Evolutionary conservation across 225 moss, liverwort and hornwort genomes (phyloP).

Genomic region (Pseudoscleropodium purum): DNA sequence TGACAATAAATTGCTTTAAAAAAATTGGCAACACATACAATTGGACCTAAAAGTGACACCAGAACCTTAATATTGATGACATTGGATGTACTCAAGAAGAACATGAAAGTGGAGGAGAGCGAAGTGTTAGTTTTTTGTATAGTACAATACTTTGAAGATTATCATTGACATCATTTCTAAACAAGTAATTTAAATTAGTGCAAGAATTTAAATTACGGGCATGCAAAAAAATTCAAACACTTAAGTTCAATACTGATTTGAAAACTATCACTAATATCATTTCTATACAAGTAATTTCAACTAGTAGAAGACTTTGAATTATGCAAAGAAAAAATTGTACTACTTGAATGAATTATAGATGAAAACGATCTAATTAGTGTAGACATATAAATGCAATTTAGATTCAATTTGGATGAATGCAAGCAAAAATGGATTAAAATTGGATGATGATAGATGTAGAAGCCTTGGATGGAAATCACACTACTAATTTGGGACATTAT

Average conservation of each 20-base stretch:
- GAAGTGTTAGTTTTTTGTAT: too few species aligned
- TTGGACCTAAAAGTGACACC: background rate
- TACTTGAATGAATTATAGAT: background rate
- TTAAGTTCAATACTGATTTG: background rate
- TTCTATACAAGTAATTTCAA: background rate
- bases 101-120: fast-evolving
- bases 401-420: background rate
- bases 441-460: background rate
- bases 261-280: background rate
- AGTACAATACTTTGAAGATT: too few species aligned
- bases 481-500: background rate
- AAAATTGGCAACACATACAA: background rate
- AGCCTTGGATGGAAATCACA: background rate
- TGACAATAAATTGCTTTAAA: too few species aligned
- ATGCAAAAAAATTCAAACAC: background rate
- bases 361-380: background rate
- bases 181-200: too few species aligned
- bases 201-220: too few species aligned
- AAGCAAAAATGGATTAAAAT: background rate
- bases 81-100: background rate
- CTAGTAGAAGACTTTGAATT: background rate
- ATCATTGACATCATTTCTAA: too few species aligned
- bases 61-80: background rate
- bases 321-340: background rate
- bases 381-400: background rate